A percentile compares a stretch with the other conserved stretches of the same genome.
Conservation (phyloP, 352 stramenopile genomes). For the Phytophthora meadii region DNA sequence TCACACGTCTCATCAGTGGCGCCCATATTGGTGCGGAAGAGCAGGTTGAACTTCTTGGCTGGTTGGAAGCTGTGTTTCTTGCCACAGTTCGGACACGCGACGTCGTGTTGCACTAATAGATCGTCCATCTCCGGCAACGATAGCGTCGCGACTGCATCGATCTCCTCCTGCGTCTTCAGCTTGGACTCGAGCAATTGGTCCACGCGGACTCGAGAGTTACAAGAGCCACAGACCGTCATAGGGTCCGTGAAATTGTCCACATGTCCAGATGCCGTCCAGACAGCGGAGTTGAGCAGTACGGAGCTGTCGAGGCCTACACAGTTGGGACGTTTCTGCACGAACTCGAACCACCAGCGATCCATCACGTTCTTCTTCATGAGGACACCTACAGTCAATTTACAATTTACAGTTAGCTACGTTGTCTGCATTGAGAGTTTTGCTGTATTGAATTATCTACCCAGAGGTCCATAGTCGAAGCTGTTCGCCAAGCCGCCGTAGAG, state of each 20-base stretch:
- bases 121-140: conserved; percentile 67
- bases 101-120: conserved; percentile 50
- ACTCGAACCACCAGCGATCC: conserved; percentile 96
- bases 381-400: conserved; percentile 46
- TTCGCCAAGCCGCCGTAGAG: conserved; percentile 98
- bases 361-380: conserved; percentile 99
- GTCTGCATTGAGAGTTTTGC: neutral
- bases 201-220: conserved; percentile 88
- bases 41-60: conserved; percentile 97
- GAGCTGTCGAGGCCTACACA: conserved; percentile 95
- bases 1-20: conserved; percentile 89
- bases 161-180: conserved; percentile 51
- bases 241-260: conserved; percentile 98
- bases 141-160: conserved; percentile 57
- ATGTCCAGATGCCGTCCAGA: conserved; percentile 97
- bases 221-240: conserved; percentile 96
- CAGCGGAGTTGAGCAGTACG: conserved; percentile 95
- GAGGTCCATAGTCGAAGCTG: conserved; percentile 98
- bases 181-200: conserved; percentile 74
- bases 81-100: conserved; percentile 68
- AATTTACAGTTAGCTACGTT: conserved; percentile 4
- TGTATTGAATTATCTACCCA: conserved; percentile 38
- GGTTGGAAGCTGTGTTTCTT: conserved; percentile 62
- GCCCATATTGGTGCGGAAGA: conserved; percentile 97
- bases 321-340: conserved; percentile 95